A percentile compares a stretch with the other conserved stretches of the same genome.
These are phyloP conservation scores for Glarea lozoyensis DNA, from an alignment of 495 filamentous ascomycete genomes.

Conservation along the genomic window DNA sequence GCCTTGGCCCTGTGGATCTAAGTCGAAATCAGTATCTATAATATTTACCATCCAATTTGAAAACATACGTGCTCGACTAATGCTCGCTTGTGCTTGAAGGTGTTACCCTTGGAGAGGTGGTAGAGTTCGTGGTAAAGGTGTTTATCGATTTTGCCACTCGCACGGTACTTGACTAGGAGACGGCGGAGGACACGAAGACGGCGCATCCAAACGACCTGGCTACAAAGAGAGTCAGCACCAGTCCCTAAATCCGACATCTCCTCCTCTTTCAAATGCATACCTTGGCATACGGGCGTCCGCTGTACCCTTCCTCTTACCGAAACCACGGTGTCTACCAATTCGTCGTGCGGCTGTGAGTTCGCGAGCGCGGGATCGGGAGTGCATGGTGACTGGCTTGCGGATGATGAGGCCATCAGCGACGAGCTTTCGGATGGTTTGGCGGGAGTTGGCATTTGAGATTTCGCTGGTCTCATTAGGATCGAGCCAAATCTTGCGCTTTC, in stretches of 20 bases:
- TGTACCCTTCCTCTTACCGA: conserved; percentile 99
- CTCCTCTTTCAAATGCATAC: conserved; percentile 44
- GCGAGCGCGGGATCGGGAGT: conserved; percentile 92
- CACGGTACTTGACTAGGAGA: conserved; percentile 98
- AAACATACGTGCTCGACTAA: conserved; percentile 97
- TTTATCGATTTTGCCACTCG: conserved; percentile 99
- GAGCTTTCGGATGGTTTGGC: conserved; percentile 99
- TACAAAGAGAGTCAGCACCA: conserved; percentile 29
- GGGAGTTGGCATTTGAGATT: conserved; percentile 99
- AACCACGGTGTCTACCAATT: conserved; percentile 91
- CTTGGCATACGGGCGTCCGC: conserved; percentile 98
- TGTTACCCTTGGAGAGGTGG: conserved; percentile 99
- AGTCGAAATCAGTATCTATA: too few species aligned
- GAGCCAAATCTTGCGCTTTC: conserved; percentile 99
- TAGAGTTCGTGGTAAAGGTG: conserved; percentile 99
- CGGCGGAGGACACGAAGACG: conserved; percentile 97
- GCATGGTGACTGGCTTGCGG: conserved; percentile 98
- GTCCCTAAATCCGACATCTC: neutral
- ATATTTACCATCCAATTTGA: too few species aligned
- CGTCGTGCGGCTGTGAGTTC: conserved; percentile 82
- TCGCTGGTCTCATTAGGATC: conserved; percentile 99
- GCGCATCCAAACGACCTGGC: conserved; percentile 98
- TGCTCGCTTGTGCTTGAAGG: conserved; percentile 99
- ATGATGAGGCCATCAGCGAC: conserved; percentile 99
- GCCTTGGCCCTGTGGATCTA: conserved; percentile 99